These are phyloP conservation scores for Notholithocarpus densiflorus DNA, from an alignment of 306 rosid species.

Conservation along the genomic window DNA sequence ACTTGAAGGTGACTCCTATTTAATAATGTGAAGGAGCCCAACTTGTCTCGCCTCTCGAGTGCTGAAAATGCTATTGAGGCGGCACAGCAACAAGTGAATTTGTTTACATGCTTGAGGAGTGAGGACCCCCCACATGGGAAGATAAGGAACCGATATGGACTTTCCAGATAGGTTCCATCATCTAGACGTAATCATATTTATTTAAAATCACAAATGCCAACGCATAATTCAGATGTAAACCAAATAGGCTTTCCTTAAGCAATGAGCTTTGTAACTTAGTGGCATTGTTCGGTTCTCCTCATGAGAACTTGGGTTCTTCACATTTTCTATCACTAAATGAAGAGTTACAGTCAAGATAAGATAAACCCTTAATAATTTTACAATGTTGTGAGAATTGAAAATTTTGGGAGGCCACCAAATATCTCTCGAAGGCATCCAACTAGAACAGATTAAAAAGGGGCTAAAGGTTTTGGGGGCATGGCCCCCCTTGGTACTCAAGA, in stretches of 20 bases:
- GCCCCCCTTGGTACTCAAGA: neutral
- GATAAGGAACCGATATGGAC: no score
- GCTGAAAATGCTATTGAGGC: neutral
- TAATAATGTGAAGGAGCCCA: neutral
- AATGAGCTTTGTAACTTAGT: no score
- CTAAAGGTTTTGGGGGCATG: neutral
- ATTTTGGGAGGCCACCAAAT: neutral
- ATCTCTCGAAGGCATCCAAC: neutral
- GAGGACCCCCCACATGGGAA: no score
- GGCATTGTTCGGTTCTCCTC: no score
- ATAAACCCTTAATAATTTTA: neutral
- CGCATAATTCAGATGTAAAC: neutral
- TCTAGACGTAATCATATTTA: no score
- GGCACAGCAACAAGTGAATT: neutral
- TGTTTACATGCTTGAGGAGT: no score
- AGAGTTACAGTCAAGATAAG: neutral
- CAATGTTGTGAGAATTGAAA: neutral
- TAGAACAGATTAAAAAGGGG: neutral
- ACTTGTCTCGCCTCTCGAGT: neutral
- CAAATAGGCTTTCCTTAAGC: neutral
- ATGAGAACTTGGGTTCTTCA: neutral
- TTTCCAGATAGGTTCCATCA: no score
- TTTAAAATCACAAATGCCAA: no score
- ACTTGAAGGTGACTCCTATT: neutral
- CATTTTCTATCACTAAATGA: neutral